Base-by-base conservation (phyloP, 2,329 filamentous ascomycete genomes). In the Colletotrichum phormii region DNA sequence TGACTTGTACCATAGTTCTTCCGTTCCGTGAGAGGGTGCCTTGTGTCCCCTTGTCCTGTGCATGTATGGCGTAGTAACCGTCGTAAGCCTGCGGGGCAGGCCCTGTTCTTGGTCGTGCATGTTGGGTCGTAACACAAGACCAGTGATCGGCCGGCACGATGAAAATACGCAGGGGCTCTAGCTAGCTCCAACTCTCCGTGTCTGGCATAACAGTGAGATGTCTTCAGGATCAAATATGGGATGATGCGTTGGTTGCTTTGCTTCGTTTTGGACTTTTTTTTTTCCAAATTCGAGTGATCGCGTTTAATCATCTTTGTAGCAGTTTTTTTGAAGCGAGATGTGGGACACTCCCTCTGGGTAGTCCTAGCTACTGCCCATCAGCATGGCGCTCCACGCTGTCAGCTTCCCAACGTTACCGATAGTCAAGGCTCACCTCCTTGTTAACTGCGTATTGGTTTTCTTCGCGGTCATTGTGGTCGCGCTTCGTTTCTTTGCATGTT, bases 401-500 rank as follows among this genome's bases (percentile, higher is more conserved):
- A n/a, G 59, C 12, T 73, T 79, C 18, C 73, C 76, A 6, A 29
- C 71, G n/a, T 71, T 76, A 54, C 68, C 74, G 15, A 64, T 75
- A 29, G 78, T 80, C 70, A 69, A 74, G 64, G 63, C 70, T 1
- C 78, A 79, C 35, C 66, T 81, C 49, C 74, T 79, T 24, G 72
- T 78, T 72, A 79, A 79, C 74, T 71, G 67, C 42, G 64, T 74
- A 31, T 65, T 76, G 51, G 68, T 75, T n/a, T 64, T 76, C 51
- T 51, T 80, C 26, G 75, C 76, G 5, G 29, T 78, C 9, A 2
- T 67, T 18, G 73, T 76, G 24, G 76, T 81, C 24, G 75, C 51
- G 2, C 67, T 79, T 7, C 78, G 80, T n/a, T 58, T 81, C 2
- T 54, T 76, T 18, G 64, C 78, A 12, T 78, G 80, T 9, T 73